Percentiles rank a stretch among this genome's conserved stretches.
Evolutionary conservation across 2,329 filamentous ascomycete species (phyloP).

Genomic region (Pseudogymnoascus sp.): DNA sequence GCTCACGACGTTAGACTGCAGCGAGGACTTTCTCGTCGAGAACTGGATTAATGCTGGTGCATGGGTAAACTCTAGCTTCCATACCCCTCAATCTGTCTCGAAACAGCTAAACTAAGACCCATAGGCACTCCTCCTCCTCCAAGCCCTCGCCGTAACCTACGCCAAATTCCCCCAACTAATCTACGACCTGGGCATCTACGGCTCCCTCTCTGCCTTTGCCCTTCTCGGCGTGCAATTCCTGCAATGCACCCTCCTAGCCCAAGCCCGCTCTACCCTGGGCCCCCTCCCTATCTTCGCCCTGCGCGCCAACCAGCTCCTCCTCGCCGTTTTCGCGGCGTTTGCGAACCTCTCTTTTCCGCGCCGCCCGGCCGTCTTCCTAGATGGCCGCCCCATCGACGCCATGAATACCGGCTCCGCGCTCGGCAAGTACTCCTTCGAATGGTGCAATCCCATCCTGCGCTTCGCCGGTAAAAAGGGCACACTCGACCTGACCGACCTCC

Average conservation of each 20-base stretch:
- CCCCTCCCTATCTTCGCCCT: constrained; percentile 34
- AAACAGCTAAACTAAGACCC: too few relatives aligned
- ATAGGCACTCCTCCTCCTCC: too few relatives aligned
- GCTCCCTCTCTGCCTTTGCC: constrained; percentile 39
- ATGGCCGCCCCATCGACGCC: constrained; percentile 53
- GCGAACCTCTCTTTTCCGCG: constrained; percentile 52
- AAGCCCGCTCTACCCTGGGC: constrained; percentile 17
- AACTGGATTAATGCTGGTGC: constrained; percentile 52
- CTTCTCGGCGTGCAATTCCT: constrained; percentile 38
- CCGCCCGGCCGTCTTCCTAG: constrained; percentile 55
- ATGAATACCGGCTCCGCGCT: constrained; percentile 54
- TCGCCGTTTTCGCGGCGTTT: constrained; percentile 38
- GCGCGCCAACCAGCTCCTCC: constrained; percentile 39
- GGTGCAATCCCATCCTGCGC: constrained; percentile 48
- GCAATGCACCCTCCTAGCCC: constrained; percentile 36
- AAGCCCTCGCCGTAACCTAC: constrained; percentile 41
- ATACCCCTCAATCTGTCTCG: too few relatives aligned
- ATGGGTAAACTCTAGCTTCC: too few relatives aligned
- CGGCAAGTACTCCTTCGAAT: constrained; percentile 56
- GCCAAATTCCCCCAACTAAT: constrained; percentile 44
- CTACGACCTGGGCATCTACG: constrained; percentile 46
- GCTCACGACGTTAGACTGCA: constrained; percentile 36
- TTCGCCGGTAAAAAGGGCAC: constrained; percentile 48
- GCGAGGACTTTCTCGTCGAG: constrained; percentile 38
- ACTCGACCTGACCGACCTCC: constrained; percentile 55